These are phyloP conservation scores for Salinomyces thailandicus DNA, from an alignment of 2,329 filamentous ascomycete species.

Conservation along the genomic window DNA sequence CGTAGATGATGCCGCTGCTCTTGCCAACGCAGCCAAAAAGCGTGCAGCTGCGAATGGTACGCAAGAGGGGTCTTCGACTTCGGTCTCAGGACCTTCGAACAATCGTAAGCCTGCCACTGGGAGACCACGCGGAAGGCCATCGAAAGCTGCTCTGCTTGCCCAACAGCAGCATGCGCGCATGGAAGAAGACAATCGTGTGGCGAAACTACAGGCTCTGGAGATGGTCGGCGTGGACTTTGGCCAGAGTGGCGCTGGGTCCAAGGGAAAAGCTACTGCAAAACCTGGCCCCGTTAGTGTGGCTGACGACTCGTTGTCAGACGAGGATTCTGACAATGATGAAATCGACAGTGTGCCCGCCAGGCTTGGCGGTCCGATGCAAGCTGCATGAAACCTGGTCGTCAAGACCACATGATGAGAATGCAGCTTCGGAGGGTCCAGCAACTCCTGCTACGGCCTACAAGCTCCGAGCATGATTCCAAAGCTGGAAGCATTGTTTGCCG, in stretches of 20 bases:
- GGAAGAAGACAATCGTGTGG: conserved; percentile 25
- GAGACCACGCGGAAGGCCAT: conserved; percentile 3
- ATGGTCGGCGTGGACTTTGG: conserved; percentile 30
- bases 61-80: not conserved
- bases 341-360: conserved; percentile 5
- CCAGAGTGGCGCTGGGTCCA: not conserved
- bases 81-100: not conserved
- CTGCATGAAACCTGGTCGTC: too few relatives aligned
- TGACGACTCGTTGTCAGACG: conserved; percentile 4
- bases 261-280: conserved; percentile 1
- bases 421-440: too few relatives aligned
- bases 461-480: too few relatives aligned
- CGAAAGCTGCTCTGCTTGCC: not conserved
- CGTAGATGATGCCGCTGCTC: conserved; percentile 4
- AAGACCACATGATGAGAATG: too few relatives aligned
- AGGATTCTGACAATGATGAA: conserved; percentile 10
- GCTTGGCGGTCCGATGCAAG: not conserved
- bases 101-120: conserved; percentile 2
- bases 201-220: conserved; percentile 26
- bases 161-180: conserved; percentile 17
- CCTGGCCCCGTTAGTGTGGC: conserved; percentile 5
- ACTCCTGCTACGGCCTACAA: too few relatives aligned
- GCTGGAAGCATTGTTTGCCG: too few relatives aligned
- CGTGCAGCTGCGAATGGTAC: conserved; percentile 2
- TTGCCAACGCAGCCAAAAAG: not conserved